Percentiles rank a stretch among this genome's conserved stretches.
These are phyloP conservation scores for Medicago truncatula DNA, from an alignment of 306 rosid species.

Conservation along the genomic window DNA sequence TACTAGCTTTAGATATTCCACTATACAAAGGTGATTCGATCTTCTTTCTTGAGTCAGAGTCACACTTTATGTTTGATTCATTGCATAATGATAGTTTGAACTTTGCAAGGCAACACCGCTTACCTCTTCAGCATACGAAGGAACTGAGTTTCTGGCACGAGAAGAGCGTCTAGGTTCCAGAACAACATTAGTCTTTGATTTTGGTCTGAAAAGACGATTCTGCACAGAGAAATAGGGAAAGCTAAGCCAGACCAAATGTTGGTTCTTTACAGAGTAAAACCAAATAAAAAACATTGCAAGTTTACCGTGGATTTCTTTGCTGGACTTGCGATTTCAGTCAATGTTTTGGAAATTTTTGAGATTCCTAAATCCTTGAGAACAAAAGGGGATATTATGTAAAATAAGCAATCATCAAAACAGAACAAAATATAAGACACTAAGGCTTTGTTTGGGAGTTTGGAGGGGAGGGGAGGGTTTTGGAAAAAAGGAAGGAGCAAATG, in stretches of 20 bases:
- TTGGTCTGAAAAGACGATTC: slow-evolving; percentile 48
- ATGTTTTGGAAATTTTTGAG: slow-evolving; percentile 45
- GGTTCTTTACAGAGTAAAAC: not conserved
- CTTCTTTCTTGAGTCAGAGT: not conserved
- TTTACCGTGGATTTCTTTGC: slow-evolving; percentile 60
- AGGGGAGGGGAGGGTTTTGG: too few species aligned
- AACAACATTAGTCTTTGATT: slow-evolving; percentile 35
- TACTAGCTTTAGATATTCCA: not conserved
- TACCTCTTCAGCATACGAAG: slow-evolving; percentile 61
- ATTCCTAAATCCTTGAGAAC: slow-evolving; percentile 68
- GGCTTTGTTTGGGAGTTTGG: too few species aligned
- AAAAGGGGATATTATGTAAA: slow-evolving; percentile 17
- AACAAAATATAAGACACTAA: not conserved
- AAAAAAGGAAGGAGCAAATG: too few species aligned
- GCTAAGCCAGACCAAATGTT: not conserved
- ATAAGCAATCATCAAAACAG: not conserved
- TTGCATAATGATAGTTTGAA: slow-evolving; percentile 11
- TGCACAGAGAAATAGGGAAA: slow-evolving; percentile 36
- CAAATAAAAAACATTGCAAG: slow-evolving; percentile 4
- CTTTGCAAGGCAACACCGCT: slow-evolving; percentile 29
- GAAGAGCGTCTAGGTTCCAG: slow-evolving; percentile 69
- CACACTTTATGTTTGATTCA: not conserved
- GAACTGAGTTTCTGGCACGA: slow-evolving; percentile 54
- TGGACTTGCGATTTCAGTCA: slow-evolving; percentile 51
- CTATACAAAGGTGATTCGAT: not conserved